Conservation (phyloP, 1,284 basidiomycete genomes). For the Fomitopsis betulina region DNA sequence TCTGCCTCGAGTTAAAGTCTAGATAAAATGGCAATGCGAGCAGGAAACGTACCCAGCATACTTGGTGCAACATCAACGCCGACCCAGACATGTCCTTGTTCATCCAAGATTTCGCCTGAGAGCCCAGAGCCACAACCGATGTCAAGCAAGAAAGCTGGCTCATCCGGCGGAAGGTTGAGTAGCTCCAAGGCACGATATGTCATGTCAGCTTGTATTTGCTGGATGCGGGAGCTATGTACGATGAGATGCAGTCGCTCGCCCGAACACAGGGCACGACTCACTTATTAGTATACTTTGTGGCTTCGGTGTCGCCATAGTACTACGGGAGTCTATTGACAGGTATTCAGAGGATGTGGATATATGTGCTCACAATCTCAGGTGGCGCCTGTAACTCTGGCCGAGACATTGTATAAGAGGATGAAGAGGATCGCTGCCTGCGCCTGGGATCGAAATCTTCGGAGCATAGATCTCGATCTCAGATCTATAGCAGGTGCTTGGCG, state of each 20-base stretch:
- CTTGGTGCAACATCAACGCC: conserved; percentile 95
- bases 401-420: conserved; percentile 58
- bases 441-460: not conserved
- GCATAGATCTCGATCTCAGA: not conserved
- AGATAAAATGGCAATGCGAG: not conserved
- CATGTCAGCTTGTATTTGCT: conserved; percentile 98
- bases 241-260: conserved; percentile 2
- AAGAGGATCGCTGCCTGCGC: not conserved
- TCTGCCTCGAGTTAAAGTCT: conserved; percentile 42
- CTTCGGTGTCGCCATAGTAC: conserved; percentile 97
- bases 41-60: conserved; percentile 76
- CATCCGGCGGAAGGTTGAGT: conserved; percentile 73
- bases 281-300: conserved; percentile 97
- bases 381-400: conserved; percentile 94
- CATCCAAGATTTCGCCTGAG: conserved; percentile 95
- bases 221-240: conserved; percentile 78
- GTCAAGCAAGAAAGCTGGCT: conserved; percentile 86
- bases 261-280: conserved; percentile 33
- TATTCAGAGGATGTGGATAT: not conserved
- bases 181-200: conserved; percentile 94
- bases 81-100: conserved; percentile 92
- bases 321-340: conserved; percentile 29
- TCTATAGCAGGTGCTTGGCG: not conserved
- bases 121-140: conserved; percentile 98
- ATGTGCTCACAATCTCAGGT: conserved; percentile 81